phyloP scores from a whole-genome alignment of 1,139 yeast species.

The Sugiyamaella novakii region DNA sequence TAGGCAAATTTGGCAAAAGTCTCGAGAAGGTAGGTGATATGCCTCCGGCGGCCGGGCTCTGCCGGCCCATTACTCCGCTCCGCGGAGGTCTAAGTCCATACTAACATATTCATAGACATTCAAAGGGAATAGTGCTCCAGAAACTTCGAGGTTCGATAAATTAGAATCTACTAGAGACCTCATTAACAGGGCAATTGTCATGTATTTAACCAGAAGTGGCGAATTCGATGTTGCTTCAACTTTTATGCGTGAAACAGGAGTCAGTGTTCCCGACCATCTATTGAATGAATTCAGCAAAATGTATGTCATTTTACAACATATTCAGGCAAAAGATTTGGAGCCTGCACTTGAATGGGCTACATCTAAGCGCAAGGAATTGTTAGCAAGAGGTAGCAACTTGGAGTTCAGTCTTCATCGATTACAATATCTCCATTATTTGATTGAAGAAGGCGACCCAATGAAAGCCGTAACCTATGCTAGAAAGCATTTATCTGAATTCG shows the following conservation, averaged over 20 bases:
- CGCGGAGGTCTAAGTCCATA: background rate
- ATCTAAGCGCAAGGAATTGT: slow-evolving; percentile 36
- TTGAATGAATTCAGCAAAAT: slow-evolving; percentile 43
- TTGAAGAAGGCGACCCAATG: slow-evolving; percentile 27
- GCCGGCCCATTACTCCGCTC: background rate
- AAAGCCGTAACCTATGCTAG: slow-evolving; percentile 60
- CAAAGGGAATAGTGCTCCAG: slow-evolving; percentile 33
- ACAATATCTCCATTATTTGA: slow-evolving; percentile 49
- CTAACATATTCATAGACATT: slow-evolving; percentile 31
- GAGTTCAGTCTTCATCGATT: slow-evolving; percentile 68
- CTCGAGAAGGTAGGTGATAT: slow-evolving; percentile 39
- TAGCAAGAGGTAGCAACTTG: slow-evolving; percentile 45
- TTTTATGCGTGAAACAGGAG: slow-evolving; percentile 41
- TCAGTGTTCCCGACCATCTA: slow-evolving; percentile 39
- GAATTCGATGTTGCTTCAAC: slow-evolving; percentile 45
- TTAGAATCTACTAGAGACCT: slow-evolving; percentile 11
- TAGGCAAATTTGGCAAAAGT: slow-evolving; percentile 41
- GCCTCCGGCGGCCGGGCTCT: slow-evolving; percentile 31
- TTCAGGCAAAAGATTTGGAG: slow-evolving; percentile 38
- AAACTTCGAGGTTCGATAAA: slow-evolving; percentile 15
- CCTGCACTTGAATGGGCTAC: slow-evolving; percentile 51
- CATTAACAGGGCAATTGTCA: slow-evolving; percentile 45
- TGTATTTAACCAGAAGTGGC: slow-evolving; percentile 51
- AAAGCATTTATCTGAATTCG: slow-evolving; percentile 53
- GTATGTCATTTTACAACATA: slow-evolving; percentile 41